Evolutionary conservation across 176 grass and related monocot genomes (phyloP), one percentile per base, ranked within the genome.

Genomic region (Eragrostis nindensis): DNA sequence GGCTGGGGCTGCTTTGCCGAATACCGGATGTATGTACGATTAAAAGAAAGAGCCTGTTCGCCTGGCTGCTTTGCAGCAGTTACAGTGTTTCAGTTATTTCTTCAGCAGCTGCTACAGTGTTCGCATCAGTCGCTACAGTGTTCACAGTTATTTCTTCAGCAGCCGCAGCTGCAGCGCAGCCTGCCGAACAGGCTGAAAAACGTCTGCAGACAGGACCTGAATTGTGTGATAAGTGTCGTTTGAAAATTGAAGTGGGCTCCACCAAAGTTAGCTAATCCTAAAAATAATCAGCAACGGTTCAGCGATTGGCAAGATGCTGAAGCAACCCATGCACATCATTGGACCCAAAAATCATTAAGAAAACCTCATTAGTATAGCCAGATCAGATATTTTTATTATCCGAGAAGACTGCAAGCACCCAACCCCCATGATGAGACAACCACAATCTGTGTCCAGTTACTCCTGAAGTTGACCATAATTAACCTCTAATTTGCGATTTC

Each of bases 291-390:
- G 17, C 12, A n/a, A 43, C 36, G 12, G 29, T 64, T 24, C 11
- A 65, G 44, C 13, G 30, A 43, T 24, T 64, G 75, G 44, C 11
- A 39, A 79, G 19, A 41, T 73, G 47, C 75, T 46, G 46, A 54
- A 79, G 38, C 44, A 71, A 79, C 67, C 30, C 7, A 17, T 19
- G 32, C 13, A 19, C 40, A 71, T 69, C 19, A 73, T 67, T 73
- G 24, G 26, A 39, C 46, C 3, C n/a, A 29, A 45, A 44, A 65
- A 74, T 29, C 2, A 64, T 74, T 38, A 17, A 27, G 38, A 66
- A 64, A 42, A 24, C 3, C n/a, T 26, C 12, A 48, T 32, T 25
- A 62, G 57, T 62, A 38, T 59, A 82, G 0, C 15, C 27, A 49
- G 4, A 72, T 1, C 18, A 38, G 16, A 53, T 36, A n/a, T 69